Percentiles rank a stretch among this genome's conserved stretches.
phyloP scores from a whole-genome alignment of 2,329 filamentous ascomycete genomes.

The Capronia epimyces region DNA sequence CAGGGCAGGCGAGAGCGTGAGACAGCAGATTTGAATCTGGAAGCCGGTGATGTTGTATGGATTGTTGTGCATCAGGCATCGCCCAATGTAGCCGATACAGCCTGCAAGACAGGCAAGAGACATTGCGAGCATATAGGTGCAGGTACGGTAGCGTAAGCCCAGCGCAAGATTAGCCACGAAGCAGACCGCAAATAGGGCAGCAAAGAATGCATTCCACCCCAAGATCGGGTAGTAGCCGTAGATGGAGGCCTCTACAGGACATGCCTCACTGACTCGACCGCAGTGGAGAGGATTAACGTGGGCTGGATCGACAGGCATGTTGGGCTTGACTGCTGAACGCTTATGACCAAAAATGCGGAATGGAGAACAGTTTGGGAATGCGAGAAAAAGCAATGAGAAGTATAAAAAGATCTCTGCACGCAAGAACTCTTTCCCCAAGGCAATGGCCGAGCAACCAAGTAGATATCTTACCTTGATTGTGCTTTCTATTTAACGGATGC shows the following conservation, averaged over 20 bases:
- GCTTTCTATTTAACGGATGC: too few species aligned
- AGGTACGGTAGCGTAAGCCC: slow-evolving; percentile 36
- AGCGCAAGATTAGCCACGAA: slow-evolving; percentile 37
- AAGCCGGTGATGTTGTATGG: slow-evolving; percentile 57
- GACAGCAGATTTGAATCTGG: slow-evolving; percentile 6
- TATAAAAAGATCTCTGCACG: too few species aligned
- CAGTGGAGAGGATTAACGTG: too few species aligned
- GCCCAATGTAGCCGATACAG: slow-evolving; percentile 58
- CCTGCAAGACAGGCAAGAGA: slow-evolving; percentile 53
- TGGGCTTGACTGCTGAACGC: too few species aligned
- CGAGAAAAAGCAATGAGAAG: too few species aligned
- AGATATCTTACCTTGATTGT: too few species aligned
- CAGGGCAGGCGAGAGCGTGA: not conserved
- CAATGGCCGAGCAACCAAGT: too few species aligned
- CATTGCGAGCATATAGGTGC: slow-evolving; percentile 47
- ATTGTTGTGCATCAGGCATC: slow-evolving; percentile 53
- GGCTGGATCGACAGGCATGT: too few species aligned
- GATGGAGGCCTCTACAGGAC: slow-evolving; percentile 36
- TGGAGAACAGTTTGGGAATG: too few species aligned
- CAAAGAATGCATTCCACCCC: slow-evolving; percentile 39
- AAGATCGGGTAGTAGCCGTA: slow-evolving; percentile 44
- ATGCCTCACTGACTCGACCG: too few species aligned
- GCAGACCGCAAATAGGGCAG: slow-evolving; percentile 42
- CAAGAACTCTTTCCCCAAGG: too few species aligned
- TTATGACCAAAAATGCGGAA: too few species aligned